These are phyloP conservation scores for Backusella parvicylindrica DNA, from an alignment of 192 early-diverging fungal species.

Conservation along the genomic window DNA sequence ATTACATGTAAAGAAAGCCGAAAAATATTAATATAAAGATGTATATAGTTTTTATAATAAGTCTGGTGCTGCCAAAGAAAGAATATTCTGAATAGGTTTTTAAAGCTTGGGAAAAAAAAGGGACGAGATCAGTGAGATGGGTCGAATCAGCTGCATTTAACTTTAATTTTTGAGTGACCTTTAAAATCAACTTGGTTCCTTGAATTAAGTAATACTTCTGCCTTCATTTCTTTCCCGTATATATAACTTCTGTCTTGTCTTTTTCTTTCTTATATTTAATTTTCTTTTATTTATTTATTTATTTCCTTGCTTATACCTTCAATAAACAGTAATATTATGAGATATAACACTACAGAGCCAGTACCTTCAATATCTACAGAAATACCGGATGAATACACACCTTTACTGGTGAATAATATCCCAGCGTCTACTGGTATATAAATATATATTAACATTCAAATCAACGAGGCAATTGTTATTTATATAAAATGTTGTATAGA, in stretches of 20 bases:
- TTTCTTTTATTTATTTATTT: not conserved
- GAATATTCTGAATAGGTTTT: not conserved
- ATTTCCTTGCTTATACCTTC: not conserved
- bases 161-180: constrained; percentile 9
- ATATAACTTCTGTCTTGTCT: not conserved
- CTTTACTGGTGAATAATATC: not conserved
- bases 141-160: constrained; percentile 10
- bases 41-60: not conserved
- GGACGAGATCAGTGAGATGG: not conserved
- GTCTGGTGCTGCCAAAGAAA: not conserved
- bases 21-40: not conserved
- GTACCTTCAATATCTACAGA: not conserved
- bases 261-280: not conserved
- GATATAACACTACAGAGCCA: not conserved
- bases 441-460: not conserved
- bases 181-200: not conserved
- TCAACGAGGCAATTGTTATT: not conserved
- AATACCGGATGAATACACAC: not conserved
- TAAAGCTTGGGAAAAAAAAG: constrained; percentile 3
- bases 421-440: not conserved
- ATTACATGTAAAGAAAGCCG: not conserved
- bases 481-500: not conserved
- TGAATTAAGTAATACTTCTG: not conserved
- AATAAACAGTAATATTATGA: not conserved
- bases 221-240: not conserved